A percentile compares a stretch with the other conserved stretches of the same genome.
phyloP scores from a whole-genome alignment of 1,139 yeast genomes.

The Geotrichum armillariae region DNA sequence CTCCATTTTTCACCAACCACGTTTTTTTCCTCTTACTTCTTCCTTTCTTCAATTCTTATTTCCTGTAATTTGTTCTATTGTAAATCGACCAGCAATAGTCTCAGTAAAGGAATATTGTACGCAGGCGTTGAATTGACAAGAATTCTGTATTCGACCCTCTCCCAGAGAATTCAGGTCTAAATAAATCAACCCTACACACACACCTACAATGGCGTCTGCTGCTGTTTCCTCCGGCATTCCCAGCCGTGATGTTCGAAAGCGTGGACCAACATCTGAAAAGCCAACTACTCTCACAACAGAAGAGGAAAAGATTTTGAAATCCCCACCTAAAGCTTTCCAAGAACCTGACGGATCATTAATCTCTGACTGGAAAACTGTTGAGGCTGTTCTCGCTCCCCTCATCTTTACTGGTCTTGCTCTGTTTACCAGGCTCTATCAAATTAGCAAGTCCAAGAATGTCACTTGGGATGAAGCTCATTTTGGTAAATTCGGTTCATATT shows the following conservation, averaged over 20 bases:
- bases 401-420: conserved; percentile 62
- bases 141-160: not conserved
- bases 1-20: conserved; percentile 4
- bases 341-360: conserved; percentile 23
- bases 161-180: not conserved
- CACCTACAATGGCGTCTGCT: conserved; percentile 22
- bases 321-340: conserved; percentile 3
- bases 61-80: not conserved
- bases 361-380: conserved; percentile 36
- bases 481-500: conserved; percentile 93
- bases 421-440: conserved; percentile 64
- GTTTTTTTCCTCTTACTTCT: conserved; percentile 1
- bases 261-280: conserved; percentile 11
- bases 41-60: not conserved
- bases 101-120: not conserved
- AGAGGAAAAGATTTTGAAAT: conserved; percentile 12
- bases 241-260: conserved; percentile 21
- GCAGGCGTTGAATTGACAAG: conserved; percentile 5
- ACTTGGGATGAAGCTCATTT: conserved; percentile 95
- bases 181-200: too few species aligned
- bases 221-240: conserved; percentile 23
- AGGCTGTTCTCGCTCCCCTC: conserved; percentile 54
- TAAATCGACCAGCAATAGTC: not conserved
- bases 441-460: conserved; percentile 63
- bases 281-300: conserved; percentile 5